Evolutionary conservation across 164 flowering plant genomes (phyloP).

Genomic region (Kalanchoe fedtschenkoi): DNA sequence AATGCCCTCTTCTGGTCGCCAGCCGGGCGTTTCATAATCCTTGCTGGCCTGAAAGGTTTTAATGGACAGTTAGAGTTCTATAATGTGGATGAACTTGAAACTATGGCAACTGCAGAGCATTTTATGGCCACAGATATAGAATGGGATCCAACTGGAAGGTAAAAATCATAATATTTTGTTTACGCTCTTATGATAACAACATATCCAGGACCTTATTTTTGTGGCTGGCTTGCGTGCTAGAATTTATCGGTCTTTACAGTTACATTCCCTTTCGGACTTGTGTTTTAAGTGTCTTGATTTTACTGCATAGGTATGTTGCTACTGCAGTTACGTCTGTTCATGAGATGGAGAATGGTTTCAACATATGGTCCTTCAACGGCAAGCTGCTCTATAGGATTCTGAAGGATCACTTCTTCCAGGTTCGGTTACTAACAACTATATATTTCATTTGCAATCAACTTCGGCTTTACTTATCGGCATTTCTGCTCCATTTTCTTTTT

Average conservation of each 20-base stretch:
- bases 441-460: neutral
- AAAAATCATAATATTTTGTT: neutral
- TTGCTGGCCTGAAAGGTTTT: conserved; percentile 84
- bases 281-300: neutral
- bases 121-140: conserved; percentile 95
- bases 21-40: conserved; percentile 61
- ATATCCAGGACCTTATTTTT: no score
- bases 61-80: conserved; percentile 92
- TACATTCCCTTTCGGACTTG: neutral
- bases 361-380: conserved; percentile 90
- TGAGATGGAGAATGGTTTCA: conserved; percentile 97
- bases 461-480: neutral
- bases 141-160: conserved; percentile 99
- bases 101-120: conserved; percentile 89
- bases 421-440: conserved; percentile 9
- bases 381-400: conserved; percentile 71
- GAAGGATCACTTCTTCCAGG: conserved; percentile 92
- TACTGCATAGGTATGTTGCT: conserved; percentile 68
- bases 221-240: no score
- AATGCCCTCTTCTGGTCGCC: conserved; percentile 99
- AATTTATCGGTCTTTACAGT: neutral
- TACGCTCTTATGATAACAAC: no score
- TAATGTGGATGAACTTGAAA: conserved; percentile 94
- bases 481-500: neutral
- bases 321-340: conserved; percentile 94